These are phyloP conservation scores for Sphaerobolus stellatus DNA, from an alignment of 1,284 basidiomycete species.

Conservation along the genomic window DNA sequence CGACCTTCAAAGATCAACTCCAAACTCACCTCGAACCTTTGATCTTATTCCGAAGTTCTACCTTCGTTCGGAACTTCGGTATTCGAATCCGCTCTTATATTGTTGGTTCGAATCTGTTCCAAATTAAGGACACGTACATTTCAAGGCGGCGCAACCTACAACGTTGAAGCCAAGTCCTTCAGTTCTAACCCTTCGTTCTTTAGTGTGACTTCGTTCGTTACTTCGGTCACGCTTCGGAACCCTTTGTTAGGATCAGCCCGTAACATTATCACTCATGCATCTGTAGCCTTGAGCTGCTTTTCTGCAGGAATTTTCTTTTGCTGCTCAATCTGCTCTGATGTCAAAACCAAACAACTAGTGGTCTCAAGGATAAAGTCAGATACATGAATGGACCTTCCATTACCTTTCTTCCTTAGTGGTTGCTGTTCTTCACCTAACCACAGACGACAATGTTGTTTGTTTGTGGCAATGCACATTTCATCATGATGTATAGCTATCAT, in stretches of 20 bases:
- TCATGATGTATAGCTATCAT: conserved; percentile 25
- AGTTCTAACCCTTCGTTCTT: conserved; percentile 18
- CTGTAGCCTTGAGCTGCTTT: conserved; percentile 14
- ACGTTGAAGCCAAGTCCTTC: conserved; percentile 19
- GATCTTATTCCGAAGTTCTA: no score
- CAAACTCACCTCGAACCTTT: no score
- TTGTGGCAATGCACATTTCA: conserved; percentile 23
- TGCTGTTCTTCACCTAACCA: conserved; percentile 25
- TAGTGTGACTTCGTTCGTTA: no score
- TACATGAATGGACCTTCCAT: conserved; percentile 25
- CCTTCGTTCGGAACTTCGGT: no score
- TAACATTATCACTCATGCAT: conserved; percentile 17
- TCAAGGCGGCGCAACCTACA: no score
- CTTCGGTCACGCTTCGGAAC: no score
- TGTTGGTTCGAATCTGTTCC: no score
- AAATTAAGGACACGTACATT: no score
- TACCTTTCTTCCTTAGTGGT: conserved; percentile 25
- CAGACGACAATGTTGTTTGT: conserved; percentile 18
- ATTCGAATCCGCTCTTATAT: no score
- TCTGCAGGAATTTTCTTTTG: conserved; percentile 18
- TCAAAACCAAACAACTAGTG: conserved; percentile 21
- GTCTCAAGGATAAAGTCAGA: conserved; percentile 28
- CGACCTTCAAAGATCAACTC: no score
- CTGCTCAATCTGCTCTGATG: conserved; percentile 15
- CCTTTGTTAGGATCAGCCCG: no score